These are phyloP conservation scores for Scopulariopsis brevicaulis DNA, from an alignment of 2,329 filamentous ascomycete genomes.

Conservation along the genomic window DNA sequence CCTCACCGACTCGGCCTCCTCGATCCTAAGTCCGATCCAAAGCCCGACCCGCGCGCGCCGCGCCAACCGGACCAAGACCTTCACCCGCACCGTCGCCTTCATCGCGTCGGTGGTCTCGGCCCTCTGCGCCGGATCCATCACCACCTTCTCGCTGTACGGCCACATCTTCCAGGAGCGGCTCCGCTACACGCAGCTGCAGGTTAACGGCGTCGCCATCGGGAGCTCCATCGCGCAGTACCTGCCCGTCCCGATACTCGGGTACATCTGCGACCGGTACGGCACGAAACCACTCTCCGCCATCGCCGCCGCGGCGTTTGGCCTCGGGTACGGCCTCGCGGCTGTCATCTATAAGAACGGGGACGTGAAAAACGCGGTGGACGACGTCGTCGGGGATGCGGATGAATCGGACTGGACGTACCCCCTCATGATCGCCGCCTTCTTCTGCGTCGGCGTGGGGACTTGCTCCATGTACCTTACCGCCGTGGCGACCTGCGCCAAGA, in stretches of 20 bases:
- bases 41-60: background rate
- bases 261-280: constrained; percentile 80
- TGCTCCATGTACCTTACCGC: constrained; percentile 81
- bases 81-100: constrained; percentile 37
- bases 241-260: constrained; percentile 81
- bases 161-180: constrained; percentile 79
- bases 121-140: constrained; percentile 82
- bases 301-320: constrained; percentile 62
- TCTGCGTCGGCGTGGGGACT: constrained; percentile 72
- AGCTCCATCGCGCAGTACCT: constrained; percentile 85
- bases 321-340: constrained; percentile 76
- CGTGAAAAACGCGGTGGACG: constrained; percentile 16
- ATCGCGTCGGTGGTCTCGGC: constrained; percentile 41
- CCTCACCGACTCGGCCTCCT: background rate
- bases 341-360: constrained; percentile 52
- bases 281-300: constrained; percentile 66
- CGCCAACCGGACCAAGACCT: constrained; percentile 13
- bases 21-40: constrained; percentile 2
- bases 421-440: constrained; percentile 77
- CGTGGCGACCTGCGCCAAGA: constrained; percentile 96
- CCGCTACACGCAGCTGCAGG: constrained; percentile 81
- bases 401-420: constrained; percentile 57
- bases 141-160: constrained; percentile 88
- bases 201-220: constrained; percentile 81
- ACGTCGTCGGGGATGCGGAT: background rate